Conservation (phyloP, 2,329 filamentous ascomycete species). For the Aspergillus sp. region DNA sequence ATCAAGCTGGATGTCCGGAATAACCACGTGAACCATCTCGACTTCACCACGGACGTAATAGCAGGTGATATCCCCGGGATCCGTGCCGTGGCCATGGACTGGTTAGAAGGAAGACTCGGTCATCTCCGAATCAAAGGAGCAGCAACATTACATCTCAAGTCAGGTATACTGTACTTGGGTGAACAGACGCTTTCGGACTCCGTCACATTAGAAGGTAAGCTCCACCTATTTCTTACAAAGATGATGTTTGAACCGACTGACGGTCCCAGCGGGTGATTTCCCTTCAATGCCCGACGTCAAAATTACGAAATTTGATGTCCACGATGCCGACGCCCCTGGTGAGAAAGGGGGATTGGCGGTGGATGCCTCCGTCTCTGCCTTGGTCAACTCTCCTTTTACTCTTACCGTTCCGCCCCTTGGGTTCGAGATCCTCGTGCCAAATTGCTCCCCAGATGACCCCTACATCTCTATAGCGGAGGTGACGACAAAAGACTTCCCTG, state of each 20-base stretch:
- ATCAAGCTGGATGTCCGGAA: slow-evolving; percentile 75
- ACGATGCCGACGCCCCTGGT: slow-evolving; percentile 61
- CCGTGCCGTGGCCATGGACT: slow-evolving; percentile 79
- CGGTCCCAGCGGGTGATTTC: slow-evolving; percentile 48
- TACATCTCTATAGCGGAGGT: slow-evolving; percentile 78
- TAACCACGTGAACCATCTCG: slow-evolving; percentile 71
- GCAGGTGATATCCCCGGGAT: slow-evolving; percentile 76
- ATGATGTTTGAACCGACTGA: too few species aligned
- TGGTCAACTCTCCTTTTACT: slow-evolving; percentile 75
- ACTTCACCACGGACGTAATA: slow-evolving; percentile 72
- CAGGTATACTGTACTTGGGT: slow-evolving; percentile 76
- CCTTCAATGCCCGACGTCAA: slow-evolving; percentile 78
- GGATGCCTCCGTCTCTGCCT: slow-evolving; percentile 69
- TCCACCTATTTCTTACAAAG: background rate
- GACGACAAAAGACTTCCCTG: slow-evolving; percentile 62
- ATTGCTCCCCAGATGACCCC: slow-evolving; percentile 68
- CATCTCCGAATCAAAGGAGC: slow-evolving; percentile 70
- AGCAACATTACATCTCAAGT: slow-evolving; percentile 69
- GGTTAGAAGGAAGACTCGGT: slow-evolving; percentile 74
- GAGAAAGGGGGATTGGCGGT: slow-evolving; percentile 69
- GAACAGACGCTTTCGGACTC: slow-evolving; percentile 72
- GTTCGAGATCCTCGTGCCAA: slow-evolving; percentile 81
- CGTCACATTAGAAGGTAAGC: slow-evolving; percentile 79
- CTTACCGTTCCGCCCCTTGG: slow-evolving; percentile 74
- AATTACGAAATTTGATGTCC: slow-evolving; percentile 75